These are phyloP conservation scores for Phlebiopsis gigantea DNA, from an alignment of 768 basidiomycete genomes.

Conservation along the genomic window DNA sequence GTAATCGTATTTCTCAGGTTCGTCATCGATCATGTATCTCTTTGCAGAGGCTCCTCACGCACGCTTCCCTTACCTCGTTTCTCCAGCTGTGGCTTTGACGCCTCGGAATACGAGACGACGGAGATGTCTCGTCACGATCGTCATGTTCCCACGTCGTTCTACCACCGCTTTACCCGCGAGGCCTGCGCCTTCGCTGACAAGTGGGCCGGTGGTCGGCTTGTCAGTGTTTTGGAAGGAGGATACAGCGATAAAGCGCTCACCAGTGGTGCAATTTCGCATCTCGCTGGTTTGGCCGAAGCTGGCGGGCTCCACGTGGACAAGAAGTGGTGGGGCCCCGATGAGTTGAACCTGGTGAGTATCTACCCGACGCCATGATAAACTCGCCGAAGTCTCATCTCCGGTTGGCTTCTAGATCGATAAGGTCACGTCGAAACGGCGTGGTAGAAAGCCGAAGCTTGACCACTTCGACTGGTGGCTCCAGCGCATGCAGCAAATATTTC, in stretches of 20 bases:
- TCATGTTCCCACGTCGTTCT: constrained; percentile 83
- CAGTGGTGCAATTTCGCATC: constrained; percentile 79
- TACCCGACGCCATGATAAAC: too few species aligned
- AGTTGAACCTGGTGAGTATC: constrained; percentile 52
- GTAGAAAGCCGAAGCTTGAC: constrained; percentile 34
- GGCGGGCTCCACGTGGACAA: constrained; percentile 17
- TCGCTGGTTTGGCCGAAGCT: constrained; percentile 56
- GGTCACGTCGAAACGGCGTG: constrained; percentile 52
- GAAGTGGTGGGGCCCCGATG: constrained; percentile 60
- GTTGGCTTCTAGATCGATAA: constrained; percentile 52
- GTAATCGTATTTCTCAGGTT: constrained; percentile 86
- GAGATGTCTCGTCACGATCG: constrained; percentile 91
- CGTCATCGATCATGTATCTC: constrained; percentile 8
- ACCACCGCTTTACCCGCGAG: constrained; percentile 74
- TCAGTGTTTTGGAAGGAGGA: constrained; percentile 93
- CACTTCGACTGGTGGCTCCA: constrained; percentile 51
- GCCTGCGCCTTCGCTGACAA: constrained; percentile 56
- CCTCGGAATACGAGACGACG: constrained; percentile 83
- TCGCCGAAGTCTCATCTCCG: too few species aligned
- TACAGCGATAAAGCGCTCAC: constrained; percentile 87
- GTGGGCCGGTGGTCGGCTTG: constrained; percentile 62
- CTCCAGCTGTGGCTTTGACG: constrained; percentile 86
- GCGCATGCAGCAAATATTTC: constrained; percentile 47
- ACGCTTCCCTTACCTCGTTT: not conserved
- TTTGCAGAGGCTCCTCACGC: not conserved